phyloP scores from a whole-genome alignment of 192 early-diverging fungal species.

The Podila minutissima region DNA sequence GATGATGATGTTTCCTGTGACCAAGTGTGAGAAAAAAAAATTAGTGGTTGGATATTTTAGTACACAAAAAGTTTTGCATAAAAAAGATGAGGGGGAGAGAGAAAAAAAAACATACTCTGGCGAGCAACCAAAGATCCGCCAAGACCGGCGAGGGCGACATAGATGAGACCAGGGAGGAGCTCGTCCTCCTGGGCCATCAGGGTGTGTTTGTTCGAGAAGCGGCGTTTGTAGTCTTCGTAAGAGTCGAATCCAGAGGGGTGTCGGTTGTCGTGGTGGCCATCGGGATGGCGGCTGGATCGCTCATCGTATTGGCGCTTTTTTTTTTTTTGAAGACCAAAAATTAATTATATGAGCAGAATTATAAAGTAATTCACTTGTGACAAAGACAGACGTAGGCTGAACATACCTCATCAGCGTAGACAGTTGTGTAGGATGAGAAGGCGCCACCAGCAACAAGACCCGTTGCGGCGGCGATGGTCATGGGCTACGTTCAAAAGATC shows the following conservation, averaged over 20 bases:
- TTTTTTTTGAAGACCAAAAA: too few species aligned
- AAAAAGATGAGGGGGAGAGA: neutral
- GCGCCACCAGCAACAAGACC: conserved; percentile 29
- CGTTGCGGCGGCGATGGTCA: conserved; percentile 29
- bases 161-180: conserved; percentile 37
- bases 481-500: conserved; percentile 14
- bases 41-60: neutral
- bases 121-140: conserved; percentile 38
- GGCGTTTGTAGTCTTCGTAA: neutral
- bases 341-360: neutral
- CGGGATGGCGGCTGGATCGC: neutral
- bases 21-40: neutral
- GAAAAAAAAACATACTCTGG: conserved; percentile 14
- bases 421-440: conserved; percentile 30
- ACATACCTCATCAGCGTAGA: conserved; percentile 28
- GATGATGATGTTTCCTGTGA: conserved; percentile 37
- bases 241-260: neutral
- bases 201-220: conserved; percentile 11
- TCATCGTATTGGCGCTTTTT: neutral
- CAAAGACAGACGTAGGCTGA: neutral
- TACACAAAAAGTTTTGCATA: neutral
- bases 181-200: conserved; percentile 31
- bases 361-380: neutral
- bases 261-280: neutral
- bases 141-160: conserved; percentile 36